Evolutionary conservation across 2,329 filamentous ascomycete genomes (phyloP), one percentile per base, ranked within the genome.

Genomic region (Sclerotiophoma versabilis): DNA sequence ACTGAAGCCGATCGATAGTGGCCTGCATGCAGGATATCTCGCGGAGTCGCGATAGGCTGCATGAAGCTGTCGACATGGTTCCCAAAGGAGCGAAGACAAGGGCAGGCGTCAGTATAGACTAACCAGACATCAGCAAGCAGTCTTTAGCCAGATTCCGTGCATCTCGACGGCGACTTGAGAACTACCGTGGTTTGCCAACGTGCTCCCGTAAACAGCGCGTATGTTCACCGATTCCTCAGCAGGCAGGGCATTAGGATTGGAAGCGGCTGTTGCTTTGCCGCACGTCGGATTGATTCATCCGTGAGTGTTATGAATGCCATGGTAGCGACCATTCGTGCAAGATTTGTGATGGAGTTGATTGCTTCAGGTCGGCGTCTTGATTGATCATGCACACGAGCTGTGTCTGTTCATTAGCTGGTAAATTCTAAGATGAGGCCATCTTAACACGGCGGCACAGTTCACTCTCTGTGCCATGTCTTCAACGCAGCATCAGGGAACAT

Each of bases 401-500:
- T 39, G 38, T 33, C 17, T 22, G 29, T 5, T 34, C 34, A 14
- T 29, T 42, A 37, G 26, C 33, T 38, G 23, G 38, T 34, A 32
- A 32, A 17, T 22, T 37, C 45, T 27, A 39, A 34, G 33, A 49
- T 39, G 33, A 49, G 38, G 33, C 32, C 27, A 39, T 39, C 20
- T 38, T 19, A 33, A 39, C 38, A 22, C 45, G 43, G 36, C 50
- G 38, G 44, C 49, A 53, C 29, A 41, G 42, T 6, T 25, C 23
- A 32, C 27, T 39, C 17, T 8, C 32, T 34, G 39, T 49, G 34
- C 41, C 33, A 29, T 44, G 34, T 34, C 29, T 26, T 26, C 25
- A 5, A 14, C 20, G 45, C 8, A 41, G 9, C 23, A 5, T 15
- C 26, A 54, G 26, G 39, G 34, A 36, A 20, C 17, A 10, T 33